phyloP scores from a whole-genome alignment of 441 rosid species.

The Pelargonium exstipulatum region DNA sequence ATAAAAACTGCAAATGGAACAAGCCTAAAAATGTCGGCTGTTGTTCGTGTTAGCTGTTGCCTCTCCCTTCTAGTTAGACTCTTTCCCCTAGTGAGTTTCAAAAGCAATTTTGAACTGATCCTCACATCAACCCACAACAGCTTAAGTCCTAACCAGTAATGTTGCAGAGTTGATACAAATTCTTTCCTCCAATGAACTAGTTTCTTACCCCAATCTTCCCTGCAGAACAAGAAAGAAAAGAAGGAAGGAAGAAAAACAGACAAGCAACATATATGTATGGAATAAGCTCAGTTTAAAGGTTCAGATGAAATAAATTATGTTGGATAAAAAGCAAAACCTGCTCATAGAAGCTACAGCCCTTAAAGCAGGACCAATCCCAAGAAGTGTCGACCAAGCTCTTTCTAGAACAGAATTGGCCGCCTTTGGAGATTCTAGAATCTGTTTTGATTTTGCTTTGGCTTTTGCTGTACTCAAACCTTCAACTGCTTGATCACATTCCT shows the following conservation, averaged over 20 bases:
- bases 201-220: conserved; percentile 56
- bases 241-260: conserved; percentile 21
- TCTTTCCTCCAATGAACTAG: conserved; percentile 51
- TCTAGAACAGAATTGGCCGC: conserved; percentile 34
- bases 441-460: conserved; percentile 53
- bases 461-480: conserved; percentile 46
- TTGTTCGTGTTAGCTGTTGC: conserved; percentile 78
- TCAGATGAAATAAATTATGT: conserved; percentile 8
- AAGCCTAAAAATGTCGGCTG: conserved; percentile 87
- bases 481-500: conserved; percentile 64
- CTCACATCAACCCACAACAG: conserved; percentile 58
- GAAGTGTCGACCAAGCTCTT: conserved; percentile 35
- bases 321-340: conserved; percentile 39
- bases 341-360: conserved; percentile 60
- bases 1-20: conserved; percentile 92
- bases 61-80: conserved; percentile 82
- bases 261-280: too few relatives aligned
- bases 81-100: conserved; percentile 79
- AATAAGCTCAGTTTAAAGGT: conserved; percentile 3
- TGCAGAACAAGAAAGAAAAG: conserved; percentile 17
- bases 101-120: conserved; percentile 58
- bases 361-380: conserved; percentile 51
- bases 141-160: conserved; percentile 57
- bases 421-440: conserved; percentile 40
- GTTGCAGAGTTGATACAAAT: conserved; percentile 50